Evolutionary conservation across 2,329 filamentous ascomycete genomes (phyloP).

Genomic region (Diaporthe ilicicola): DNA sequence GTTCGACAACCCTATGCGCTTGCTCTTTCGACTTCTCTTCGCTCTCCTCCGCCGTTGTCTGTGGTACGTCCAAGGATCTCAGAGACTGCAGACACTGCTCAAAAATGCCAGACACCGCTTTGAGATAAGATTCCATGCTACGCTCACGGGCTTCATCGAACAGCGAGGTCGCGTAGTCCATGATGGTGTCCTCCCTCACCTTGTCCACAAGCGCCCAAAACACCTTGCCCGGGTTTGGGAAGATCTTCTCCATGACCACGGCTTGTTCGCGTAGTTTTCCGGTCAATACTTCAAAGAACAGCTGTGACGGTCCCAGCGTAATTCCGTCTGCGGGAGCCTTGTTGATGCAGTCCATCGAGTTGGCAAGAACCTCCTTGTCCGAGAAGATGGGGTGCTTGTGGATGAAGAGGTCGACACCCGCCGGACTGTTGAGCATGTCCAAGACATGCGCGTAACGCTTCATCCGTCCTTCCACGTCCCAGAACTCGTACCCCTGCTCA

Average conservation of each 20-base stretch:
- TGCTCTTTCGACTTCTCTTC: conserved; percentile 72
- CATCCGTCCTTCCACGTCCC: conserved; percentile 91
- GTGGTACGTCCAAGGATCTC: conserved; percentile 73
- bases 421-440: conserved; percentile 79
- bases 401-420: conserved; percentile 84
- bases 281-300: conserved; percentile 81
- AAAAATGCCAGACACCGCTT: conserved; percentile 86
- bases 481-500: conserved; percentile 87
- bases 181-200: conserved; percentile 82
- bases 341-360: conserved; percentile 83
- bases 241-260: conserved; percentile 81
- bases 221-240: conserved; percentile 75
- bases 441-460: conserved; percentile 88
- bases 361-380: conserved; percentile 74
- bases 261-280: conserved; percentile 84
- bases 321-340: conserved; percentile 71
- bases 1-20: conserved; percentile 81
- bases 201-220: conserved; percentile 84
- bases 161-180: conserved; percentile 84
- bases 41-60: conserved; percentile 67
- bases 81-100: conserved; percentile 85
- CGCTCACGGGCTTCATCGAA: conserved; percentile 87
- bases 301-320: conserved; percentile 79
- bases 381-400: conserved; percentile 87
- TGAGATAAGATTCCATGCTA: conserved; percentile 80